Evolutionary conservation across 805 yeast species (phyloP), one percentile per base, ranked within the genome.

Genomic region (Teunomyces funiuensis): DNA sequence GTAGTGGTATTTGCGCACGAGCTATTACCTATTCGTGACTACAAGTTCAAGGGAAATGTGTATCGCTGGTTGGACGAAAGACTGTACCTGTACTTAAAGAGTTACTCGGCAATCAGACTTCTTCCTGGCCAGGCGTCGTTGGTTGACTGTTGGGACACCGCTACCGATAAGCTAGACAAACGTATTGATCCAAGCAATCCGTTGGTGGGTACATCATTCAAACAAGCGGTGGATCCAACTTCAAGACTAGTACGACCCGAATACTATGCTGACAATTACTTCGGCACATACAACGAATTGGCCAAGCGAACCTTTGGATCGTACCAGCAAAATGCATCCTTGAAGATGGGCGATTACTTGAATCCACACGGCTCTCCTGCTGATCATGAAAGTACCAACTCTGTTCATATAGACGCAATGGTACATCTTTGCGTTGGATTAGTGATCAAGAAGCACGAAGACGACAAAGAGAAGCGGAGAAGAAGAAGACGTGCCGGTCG

Each of bases 361-460:
- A 22, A 22, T 11, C 25, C 25, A 11, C 25, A 22, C 25, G 25
- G 25, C 25, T 22, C 25, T 3, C 9, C 25, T 7, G 25, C 10
- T 7, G 25, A 22, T 11, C 10, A 22, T 11, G 37, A 2, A 33
- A 22, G 25, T 7, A 22, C 9, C 9, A 9, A 22, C 10, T 22
- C 25, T 9, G 25, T 22, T 3, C 5, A 33, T 16, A 27, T 33
- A 5, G 19, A 25, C 5, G 34, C 30, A 28, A 15, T 39, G 33
- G 39, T 39, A 27, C 41, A 39, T 34, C 26, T 42, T 23, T 23
- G 33, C n/a, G 41, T 42, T 6, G 42, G 37, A 11, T 23, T 39
- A 33, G 29, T 39, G n/a, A 16, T 42, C 14, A 42, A 38, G 31
- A 22, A 39, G 11, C 28, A 34, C 18, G 40, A 42, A 22, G 42